Evolutionary conservation across 345 rosid genomes (phyloP).

Genomic region (Aegle marmelos): DNA sequence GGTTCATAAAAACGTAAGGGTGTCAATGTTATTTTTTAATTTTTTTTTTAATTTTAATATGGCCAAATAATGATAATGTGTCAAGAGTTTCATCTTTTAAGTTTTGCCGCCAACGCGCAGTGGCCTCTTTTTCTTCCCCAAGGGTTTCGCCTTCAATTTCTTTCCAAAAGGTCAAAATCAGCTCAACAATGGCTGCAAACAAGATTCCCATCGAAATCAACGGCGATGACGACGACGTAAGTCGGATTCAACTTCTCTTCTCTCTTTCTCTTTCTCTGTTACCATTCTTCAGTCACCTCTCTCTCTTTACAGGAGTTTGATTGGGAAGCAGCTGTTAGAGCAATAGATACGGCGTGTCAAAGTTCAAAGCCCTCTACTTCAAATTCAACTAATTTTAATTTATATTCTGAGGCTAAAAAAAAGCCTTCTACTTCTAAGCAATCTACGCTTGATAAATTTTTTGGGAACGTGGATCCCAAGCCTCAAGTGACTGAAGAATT

Average conservation of each 20-base stretch:
- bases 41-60: too few species aligned
- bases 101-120: constrained; percentile 36
- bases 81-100: constrained; percentile 4
- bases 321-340: constrained; percentile 94
- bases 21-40: too few species aligned
- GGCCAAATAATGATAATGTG: too few species aligned
- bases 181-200: constrained; percentile 30
- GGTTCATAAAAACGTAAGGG: too few species aligned
- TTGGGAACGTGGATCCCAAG: constrained; percentile 28
- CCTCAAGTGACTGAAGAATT: constrained; percentile 5
- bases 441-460: constrained; percentile 70
- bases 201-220: constrained; percentile 24
- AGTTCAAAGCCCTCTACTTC: constrained; percentile 12
- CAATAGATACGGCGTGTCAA: constrained; percentile 70
- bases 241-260: background rate
- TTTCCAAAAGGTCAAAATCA: background rate
- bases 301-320: constrained; percentile 53
- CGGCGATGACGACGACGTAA: constrained; percentile 63
- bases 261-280: background rate
- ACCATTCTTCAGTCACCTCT: background rate
- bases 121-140: background rate
- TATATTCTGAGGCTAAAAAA: constrained; percentile 7
- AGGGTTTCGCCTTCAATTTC: background rate
- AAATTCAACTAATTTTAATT: background rate
- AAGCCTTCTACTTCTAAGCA: constrained; percentile 41